These are phyloP conservation scores for Benincasa hispida DNA, from an alignment of 306 rosid species.

Conservation along the genomic window DNA sequence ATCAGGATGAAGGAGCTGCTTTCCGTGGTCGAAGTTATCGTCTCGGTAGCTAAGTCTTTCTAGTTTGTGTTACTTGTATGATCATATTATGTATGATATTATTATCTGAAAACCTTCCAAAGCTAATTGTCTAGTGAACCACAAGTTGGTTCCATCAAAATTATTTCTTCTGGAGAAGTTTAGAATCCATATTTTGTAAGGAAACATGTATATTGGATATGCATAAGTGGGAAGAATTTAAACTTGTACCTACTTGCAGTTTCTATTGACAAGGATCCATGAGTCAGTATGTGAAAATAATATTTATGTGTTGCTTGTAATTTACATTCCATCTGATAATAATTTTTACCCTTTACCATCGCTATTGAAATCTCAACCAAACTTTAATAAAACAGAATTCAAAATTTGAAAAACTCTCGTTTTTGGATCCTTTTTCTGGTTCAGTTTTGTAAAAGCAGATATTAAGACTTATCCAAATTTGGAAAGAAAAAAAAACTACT, in stretches of 20 bases:
- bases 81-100: neutral
- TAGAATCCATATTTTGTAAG: neutral
- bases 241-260: neutral
- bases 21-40: slow-evolving; percentile 2
- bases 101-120: neutral
- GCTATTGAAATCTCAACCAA: neutral
- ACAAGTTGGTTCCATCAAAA: neutral
- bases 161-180: neutral
- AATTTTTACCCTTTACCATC: neutral
- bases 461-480: neutral
- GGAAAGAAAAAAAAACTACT: neutral
- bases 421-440: neutral
- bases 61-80: neutral
- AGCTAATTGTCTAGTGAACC: neutral
- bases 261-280: neutral
- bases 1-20: neutral
- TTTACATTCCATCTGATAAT: neutral
- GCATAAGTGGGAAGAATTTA: neutral
- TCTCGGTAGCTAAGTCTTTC: neutral
- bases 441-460: neutral
- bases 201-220: neutral
- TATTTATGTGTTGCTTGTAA: neutral
- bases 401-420: neutral
- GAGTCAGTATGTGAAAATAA: neutral
- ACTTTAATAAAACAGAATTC: neutral